phyloP scores from a whole-genome alignment of 305 asterid species.

The Salvia sclarea region DNA sequence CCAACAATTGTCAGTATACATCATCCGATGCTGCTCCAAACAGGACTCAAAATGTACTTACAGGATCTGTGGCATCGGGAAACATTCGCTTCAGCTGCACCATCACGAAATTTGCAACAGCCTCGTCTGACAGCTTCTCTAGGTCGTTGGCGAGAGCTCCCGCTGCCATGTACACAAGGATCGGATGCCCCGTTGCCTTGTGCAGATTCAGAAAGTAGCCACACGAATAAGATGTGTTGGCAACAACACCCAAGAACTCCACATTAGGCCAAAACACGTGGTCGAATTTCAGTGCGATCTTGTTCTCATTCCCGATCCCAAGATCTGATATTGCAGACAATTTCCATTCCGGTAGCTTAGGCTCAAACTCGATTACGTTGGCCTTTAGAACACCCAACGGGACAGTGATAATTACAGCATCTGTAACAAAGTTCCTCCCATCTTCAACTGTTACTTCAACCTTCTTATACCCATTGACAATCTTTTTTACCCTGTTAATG shows the following conservation, averaged over 20 bases:
- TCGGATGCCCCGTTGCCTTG: constrained; percentile 88
- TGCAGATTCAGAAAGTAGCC: constrained; percentile 96
- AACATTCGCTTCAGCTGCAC: constrained; percentile 83
- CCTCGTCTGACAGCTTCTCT: constrained; percentile 85
- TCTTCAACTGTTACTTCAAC: constrained; percentile 73
- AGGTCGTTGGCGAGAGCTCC: constrained; percentile 84
- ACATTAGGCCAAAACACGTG: constrained; percentile 91
- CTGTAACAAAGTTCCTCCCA: constrained; percentile 75
- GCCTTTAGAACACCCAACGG: constrained; percentile 92
- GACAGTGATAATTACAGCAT: constrained; percentile 86
- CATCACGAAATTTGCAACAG: constrained; percentile 75
- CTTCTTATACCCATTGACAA: constrained; percentile 63
- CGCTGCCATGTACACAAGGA: constrained; percentile 97
- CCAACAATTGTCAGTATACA: background rate
- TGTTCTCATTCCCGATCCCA: constrained; percentile 92
- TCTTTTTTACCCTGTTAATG: constrained; percentile 64
- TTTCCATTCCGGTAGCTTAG: constrained; percentile 93
- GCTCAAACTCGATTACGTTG: constrained; percentile 74
- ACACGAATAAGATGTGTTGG: constrained; percentile 80
- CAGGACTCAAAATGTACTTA: constrained; percentile 41
- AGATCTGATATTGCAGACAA: constrained; percentile 92
- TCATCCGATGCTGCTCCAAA: background rate
- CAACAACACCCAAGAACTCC: constrained; percentile 79
- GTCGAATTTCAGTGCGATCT: constrained; percentile 78
- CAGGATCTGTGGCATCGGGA: constrained; percentile 79